phyloP scores from a whole-genome alignment of 768 basidiomycete genomes.

The Kwoniella mangroviensis region DNA sequence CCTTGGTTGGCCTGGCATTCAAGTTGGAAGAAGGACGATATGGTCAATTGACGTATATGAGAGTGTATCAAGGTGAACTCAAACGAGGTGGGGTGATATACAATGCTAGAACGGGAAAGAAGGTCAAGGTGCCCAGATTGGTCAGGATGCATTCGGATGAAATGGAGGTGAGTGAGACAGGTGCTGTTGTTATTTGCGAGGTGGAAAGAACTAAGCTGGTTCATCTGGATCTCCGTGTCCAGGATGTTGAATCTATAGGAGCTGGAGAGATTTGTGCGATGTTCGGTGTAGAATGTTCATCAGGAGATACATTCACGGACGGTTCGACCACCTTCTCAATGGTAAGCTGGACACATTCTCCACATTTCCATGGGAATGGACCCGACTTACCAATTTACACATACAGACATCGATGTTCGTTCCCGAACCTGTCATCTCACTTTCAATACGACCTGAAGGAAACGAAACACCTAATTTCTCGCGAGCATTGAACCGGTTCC shows the following conservation, averaged over 20 bases:
- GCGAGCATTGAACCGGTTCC: constrained; percentile 93
- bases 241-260: constrained; percentile 91
- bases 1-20: constrained; percentile 93
- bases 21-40: constrained; percentile 97
- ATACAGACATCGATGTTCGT: constrained; percentile 94
- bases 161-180: constrained; percentile 76
- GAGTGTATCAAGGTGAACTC: constrained; percentile 93
- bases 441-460: constrained; percentile 88
- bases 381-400: too few relatives aligned
- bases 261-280: constrained; percentile 99
- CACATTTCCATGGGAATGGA: neutral
- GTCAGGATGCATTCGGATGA: constrained; percentile 99
- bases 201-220: neutral
- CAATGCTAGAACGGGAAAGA: constrained; percentile 94
- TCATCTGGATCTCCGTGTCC: too few relatives aligned
- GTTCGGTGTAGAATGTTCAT: constrained; percentile 97
- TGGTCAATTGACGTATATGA: constrained; percentile 97
- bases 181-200: neutral
- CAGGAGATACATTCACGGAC: constrained; percentile 97
- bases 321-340: constrained; percentile 87
- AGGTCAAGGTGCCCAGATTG: constrained; percentile 91
- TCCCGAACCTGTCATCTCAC: constrained; percentile 96
- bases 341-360: constrained; percentile 64
- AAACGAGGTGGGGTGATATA: constrained; percentile 83
- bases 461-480: constrained; percentile 96